These are phyloP conservation scores for Botrytis deweyae DNA, from an alignment of 2,329 filamentous ascomycete genomes.

Conservation along the genomic window DNA sequence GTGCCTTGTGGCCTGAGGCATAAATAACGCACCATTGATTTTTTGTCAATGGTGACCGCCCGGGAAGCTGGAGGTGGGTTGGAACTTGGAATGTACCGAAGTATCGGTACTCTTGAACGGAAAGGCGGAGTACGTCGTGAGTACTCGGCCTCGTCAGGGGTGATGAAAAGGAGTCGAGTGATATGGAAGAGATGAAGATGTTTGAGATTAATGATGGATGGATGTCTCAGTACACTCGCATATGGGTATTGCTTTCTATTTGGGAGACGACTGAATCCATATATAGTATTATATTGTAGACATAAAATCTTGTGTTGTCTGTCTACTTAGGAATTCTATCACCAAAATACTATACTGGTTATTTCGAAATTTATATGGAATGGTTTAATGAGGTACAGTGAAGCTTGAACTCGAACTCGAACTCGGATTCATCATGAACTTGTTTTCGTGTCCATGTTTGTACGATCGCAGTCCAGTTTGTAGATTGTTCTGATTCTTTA, in stretches of 20 bases:
- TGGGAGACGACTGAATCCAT: background rate
- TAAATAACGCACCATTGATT: background rate
- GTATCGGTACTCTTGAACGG: background rate
- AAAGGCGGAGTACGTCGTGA: background rate
- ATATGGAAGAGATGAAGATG: background rate
- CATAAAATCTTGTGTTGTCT: too few relatives aligned
- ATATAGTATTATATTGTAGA: background rate
- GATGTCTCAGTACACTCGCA: background rate
- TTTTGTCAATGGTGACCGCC: background rate
- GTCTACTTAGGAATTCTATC: background rate
- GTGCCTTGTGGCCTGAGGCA: background rate
- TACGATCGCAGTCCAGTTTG: too few relatives aligned
- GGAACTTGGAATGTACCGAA: slow-evolving; percentile 8
- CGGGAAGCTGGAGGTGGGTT: background rate
- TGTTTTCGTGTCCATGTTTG: too few relatives aligned
- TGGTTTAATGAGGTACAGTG: too few relatives aligned
- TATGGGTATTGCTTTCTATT: background rate
- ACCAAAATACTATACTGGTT: background rate
- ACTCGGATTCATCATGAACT: too few relatives aligned
- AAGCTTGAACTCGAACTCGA: too few relatives aligned
- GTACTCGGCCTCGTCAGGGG: background rate
- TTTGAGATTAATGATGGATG: background rate
- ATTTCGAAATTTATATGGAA: too few relatives aligned
- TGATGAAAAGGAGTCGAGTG: background rate
- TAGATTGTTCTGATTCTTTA: too few relatives aligned